phyloP scores from a whole-genome alignment of 2,329 filamentous ascomycete genomes.

The Xylariaceae sp. region DNA sequence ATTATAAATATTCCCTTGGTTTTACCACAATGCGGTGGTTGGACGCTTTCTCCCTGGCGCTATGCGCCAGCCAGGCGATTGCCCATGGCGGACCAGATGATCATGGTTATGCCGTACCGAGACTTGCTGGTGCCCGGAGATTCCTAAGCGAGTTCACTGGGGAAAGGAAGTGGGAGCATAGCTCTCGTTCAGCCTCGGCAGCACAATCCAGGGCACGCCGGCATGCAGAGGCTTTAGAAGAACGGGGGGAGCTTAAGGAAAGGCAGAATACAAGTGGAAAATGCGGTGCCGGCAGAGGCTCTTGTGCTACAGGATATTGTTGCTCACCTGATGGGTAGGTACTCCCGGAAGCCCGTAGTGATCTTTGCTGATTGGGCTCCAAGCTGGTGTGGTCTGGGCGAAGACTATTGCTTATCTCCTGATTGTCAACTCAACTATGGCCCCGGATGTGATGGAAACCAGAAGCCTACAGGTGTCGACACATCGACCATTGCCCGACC shows the following conservation, averaged over 20 bases:
- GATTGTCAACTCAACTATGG: conserved; percentile 50
- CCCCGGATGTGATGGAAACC: conserved; percentile 54
- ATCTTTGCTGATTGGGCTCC: conserved; percentile 21
- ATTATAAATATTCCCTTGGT: background rate
- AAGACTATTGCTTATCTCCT: conserved; percentile 39
- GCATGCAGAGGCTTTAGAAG: conserved; percentile 17
- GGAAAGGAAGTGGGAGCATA: conserved; percentile 34
- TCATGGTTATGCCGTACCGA: conserved; percentile 31
- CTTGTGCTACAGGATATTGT: conserved; percentile 38
- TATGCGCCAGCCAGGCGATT: conserved; percentile 34
- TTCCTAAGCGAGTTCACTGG: conserved; percentile 36
- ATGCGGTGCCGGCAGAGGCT: conserved; percentile 36
- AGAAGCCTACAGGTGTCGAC: conserved; percentile 50
- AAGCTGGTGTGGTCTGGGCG: conserved; percentile 39
- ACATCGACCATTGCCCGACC: conserved; percentile 52
- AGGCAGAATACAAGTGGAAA: conserved; percentile 35
- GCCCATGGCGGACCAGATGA: conserved; percentile 34
- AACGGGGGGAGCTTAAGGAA: conserved; percentile 26
- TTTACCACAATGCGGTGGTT: conserved; percentile 33
- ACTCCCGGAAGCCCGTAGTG: background rate
- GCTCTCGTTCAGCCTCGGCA: conserved; percentile 10
- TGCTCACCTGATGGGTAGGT: conserved; percentile 42
- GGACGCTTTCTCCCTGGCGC: conserved; percentile 31
- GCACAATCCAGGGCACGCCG: conserved; percentile 13
- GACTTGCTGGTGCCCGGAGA: conserved; percentile 36